These are phyloP conservation scores for Colletotrichum sp. DNA, from an alignment of 2,329 filamentous ascomycete genomes.

Conservation along the genomic window DNA sequence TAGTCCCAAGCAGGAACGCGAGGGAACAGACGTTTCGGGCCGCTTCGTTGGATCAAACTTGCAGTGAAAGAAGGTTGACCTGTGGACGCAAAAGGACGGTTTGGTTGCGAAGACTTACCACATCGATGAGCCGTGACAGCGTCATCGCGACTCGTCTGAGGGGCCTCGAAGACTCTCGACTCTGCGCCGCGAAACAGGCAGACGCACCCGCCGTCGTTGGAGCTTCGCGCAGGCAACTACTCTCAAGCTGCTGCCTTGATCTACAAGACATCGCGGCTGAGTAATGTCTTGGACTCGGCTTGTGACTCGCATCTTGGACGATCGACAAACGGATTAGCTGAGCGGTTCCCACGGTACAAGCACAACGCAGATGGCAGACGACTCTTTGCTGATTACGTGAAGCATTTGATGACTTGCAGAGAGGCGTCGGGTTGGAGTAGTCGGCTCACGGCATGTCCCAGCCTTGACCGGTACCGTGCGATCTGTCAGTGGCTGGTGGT, in stretches of 20 bases:
- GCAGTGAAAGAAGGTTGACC: background rate
- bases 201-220: background rate
- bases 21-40: constrained; percentile 4
- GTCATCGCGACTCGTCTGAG: background rate
- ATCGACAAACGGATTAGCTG: background rate
- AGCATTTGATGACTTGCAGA: background rate
- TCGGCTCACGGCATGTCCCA: background rate
- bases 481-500: background rate
- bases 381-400: background rate
- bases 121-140: background rate
- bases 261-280: background rate
- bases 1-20: constrained; percentile 7
- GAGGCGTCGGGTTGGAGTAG: background rate
- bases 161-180: background rate
- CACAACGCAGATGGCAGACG: background rate
- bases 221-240: background rate
- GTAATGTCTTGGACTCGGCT: background rate
- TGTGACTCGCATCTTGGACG: background rate
- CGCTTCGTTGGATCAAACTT: background rate
- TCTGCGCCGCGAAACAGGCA: background rate
- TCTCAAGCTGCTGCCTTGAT: background rate
- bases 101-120: background rate
- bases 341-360: background rate
- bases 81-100: background rate
- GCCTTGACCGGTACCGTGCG: background rate